Evolutionary conservation across 2,329 filamentous ascomycete genomes (phyloP).

Genomic region (Plenodomus lindquistii): DNA sequence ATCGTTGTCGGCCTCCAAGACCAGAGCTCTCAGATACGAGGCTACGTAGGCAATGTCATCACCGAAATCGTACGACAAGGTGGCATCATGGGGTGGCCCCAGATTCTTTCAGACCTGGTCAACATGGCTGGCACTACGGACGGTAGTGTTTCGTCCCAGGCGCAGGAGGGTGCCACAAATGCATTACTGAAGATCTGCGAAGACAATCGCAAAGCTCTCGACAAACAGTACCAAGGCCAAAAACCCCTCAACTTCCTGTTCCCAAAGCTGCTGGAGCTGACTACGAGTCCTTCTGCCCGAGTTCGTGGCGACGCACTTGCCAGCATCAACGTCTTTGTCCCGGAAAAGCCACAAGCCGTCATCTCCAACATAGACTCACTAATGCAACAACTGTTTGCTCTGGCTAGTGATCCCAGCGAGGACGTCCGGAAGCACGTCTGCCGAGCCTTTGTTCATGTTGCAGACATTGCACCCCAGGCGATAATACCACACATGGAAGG

Average conservation of each 20-base stretch:
- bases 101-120: constrained; percentile 82
- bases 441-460: constrained; percentile 87
- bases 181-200: constrained; percentile 95
- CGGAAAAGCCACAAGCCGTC: constrained; percentile 80
- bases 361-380: constrained; percentile 79
- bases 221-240: constrained; percentile 86
- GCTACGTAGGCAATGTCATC: constrained; percentile 88
- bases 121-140: constrained; percentile 73
- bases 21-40: constrained; percentile 78
- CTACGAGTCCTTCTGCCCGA: constrained; percentile 72
- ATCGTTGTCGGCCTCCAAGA: constrained; percentile 82
- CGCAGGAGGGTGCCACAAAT: constrained; percentile 91
- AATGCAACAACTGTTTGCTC: constrained; percentile 78
- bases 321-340: constrained; percentile 89
- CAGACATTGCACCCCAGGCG: constrained; percentile 88
- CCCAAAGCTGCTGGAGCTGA: constrained; percentile 87
- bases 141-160: constrained; percentile 68
- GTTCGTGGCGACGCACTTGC: constrained; percentile 80
- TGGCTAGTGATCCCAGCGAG: constrained; percentile 74
- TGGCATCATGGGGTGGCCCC: constrained; percentile 87
- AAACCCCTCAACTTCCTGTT: constrained; percentile 86
- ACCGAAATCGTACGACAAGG: constrained; percentile 86
- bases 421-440: constrained; percentile 93
- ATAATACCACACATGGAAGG: constrained; percentile 85
- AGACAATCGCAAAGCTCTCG: constrained; percentile 85